These are phyloP conservation scores for Plantago coronopus DNA, from an alignment of 305 asterid genomes.

Conservation along the genomic window DNA sequence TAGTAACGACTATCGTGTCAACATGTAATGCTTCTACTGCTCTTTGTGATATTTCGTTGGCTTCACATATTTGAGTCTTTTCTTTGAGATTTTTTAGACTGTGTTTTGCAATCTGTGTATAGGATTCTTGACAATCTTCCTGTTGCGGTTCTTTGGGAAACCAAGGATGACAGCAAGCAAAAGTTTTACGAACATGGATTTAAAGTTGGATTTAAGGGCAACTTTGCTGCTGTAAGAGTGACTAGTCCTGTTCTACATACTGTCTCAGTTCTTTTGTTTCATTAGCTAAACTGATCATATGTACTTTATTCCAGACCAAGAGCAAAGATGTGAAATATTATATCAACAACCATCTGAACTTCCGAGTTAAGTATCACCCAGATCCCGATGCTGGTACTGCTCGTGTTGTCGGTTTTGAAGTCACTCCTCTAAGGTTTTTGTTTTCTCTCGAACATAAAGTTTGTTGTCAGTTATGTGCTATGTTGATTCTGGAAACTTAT, in stretches of 20 bases:
- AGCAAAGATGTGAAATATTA: conserved; percentile 41
- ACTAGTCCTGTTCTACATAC: neutral
- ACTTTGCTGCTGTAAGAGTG: conserved; percentile 40
- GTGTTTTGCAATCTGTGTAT: neutral
- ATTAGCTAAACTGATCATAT: conserved; percentile 3
- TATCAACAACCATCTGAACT: conserved; percentile 48
- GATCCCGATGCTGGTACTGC: conserved; percentile 42
- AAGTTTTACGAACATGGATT: conserved; percentile 42
- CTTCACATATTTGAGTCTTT: neutral
- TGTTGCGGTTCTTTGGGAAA: conserved; percentile 45
- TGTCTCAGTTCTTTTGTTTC: neutral
- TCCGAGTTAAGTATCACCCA: conserved; percentile 49
- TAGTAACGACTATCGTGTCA: conserved; percentile 44
- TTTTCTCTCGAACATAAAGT: conserved; percentile 1
- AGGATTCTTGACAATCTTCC: conserved; percentile 60
- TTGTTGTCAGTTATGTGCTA: neutral
- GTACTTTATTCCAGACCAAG: conserved; percentile 35
- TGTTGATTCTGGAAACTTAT: no score
- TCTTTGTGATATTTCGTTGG: no score
- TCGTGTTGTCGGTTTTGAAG: conserved; percentile 58
- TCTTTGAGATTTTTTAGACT: neutral
- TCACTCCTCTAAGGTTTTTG: conserved; percentile 47
- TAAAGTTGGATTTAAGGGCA: conserved; percentile 43
- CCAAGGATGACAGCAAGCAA: conserved; percentile 27
- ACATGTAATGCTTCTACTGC: conserved; percentile 26